A percentile compares a stretch with the other conserved stretches of the same genome.
Evolutionary conservation across 768 basidiomycete genomes (phyloP).

Genomic region (Rhizopogon sp.): DNA sequence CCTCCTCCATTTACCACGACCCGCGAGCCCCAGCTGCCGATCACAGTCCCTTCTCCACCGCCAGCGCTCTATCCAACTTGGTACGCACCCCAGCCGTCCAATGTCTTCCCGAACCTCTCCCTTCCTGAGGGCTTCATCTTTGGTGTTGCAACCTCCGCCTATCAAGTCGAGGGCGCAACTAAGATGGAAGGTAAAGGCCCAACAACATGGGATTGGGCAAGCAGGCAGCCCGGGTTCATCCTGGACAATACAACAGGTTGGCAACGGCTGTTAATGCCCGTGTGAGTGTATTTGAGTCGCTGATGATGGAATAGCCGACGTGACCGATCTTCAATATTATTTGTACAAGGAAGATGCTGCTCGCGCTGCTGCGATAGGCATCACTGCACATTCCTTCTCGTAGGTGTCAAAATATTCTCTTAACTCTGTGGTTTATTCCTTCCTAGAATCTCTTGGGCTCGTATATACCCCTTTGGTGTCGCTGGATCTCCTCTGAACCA

Average conservation of each 20-base stretch:
- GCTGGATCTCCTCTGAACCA: slow-evolving; percentile 47
- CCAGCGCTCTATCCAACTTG: slow-evolving; percentile 42
- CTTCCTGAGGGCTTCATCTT: slow-evolving; percentile 45
- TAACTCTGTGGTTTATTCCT: background rate
- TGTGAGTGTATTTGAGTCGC: too few relatives aligned
- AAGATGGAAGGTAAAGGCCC: slow-evolving; percentile 47
- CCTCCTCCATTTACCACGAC: slow-evolving; percentile 44
- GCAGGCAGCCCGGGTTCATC: slow-evolving; percentile 36
- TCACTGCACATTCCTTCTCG: slow-evolving; percentile 52
- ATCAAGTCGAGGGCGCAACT: slow-evolving; percentile 49
- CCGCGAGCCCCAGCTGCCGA: slow-evolving; percentile 30
- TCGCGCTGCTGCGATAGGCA: slow-evolving; percentile 44
- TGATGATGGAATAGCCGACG: slow-evolving; percentile 29
- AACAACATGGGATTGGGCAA: slow-evolving; percentile 43
- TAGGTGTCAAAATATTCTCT: slow-evolving; percentile 15
- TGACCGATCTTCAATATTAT: slow-evolving; percentile 46
- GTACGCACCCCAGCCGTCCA: slow-evolving; percentile 39
- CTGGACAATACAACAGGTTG: slow-evolving; percentile 40
- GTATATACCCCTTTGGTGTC: slow-evolving; percentile 19
- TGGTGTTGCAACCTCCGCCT: slow-evolving; percentile 49
- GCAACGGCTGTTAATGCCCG: background rate
- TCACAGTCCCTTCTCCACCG: slow-evolving; percentile 38
- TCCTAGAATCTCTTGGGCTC: slow-evolving; percentile 40
- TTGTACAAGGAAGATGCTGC: slow-evolving; percentile 50
- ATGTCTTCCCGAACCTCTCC: slow-evolving; percentile 38